phyloP scores from a whole-genome alignment of 129 eudicot species.

The Rutidosis leptorrhynchoides region DNA sequence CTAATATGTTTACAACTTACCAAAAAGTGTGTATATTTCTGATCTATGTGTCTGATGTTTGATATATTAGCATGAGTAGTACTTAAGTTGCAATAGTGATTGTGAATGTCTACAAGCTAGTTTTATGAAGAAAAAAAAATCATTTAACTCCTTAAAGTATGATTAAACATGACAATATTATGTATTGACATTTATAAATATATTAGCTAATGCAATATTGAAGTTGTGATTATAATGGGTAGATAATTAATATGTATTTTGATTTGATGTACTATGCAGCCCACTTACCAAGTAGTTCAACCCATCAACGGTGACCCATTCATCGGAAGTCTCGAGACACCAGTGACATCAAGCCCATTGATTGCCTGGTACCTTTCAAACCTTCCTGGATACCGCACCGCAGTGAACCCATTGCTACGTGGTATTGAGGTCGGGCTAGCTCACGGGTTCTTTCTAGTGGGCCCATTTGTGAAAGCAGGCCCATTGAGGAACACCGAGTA shows the following conservation, averaged over 20 bases:
- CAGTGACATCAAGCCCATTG: conserved; percentile 94
- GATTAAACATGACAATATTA: background rate
- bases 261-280: conserved; percentile 47
- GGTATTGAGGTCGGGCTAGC: conserved; percentile 92
- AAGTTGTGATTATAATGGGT: conserved; percentile 1
- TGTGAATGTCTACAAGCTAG: background rate
- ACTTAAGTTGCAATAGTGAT: background rate
- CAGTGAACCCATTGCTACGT: conserved; percentile 87
- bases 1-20: background rate
- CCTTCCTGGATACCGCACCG: conserved; percentile 95
- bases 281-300: conserved; percentile 86
- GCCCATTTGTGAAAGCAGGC: conserved; percentile 90
- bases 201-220: background rate
- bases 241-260: conserved; percentile 8
- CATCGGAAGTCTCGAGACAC: conserved; percentile 96
- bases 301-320: conserved; percentile 98
- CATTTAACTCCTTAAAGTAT: background rate
- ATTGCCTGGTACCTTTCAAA: conserved; percentile 98
- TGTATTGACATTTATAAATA: background rate
- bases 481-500: conserved; percentile 84
- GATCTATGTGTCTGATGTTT: background rate
- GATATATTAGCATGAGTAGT: background rate
- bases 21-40: background rate
- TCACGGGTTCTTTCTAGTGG: conserved; percentile 88
- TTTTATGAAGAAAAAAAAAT: background rate